These are phyloP conservation scores for Fagopyrum esculentum DNA, from an alignment of 148 eudicot genomes.

Conservation along the genomic window DNA sequence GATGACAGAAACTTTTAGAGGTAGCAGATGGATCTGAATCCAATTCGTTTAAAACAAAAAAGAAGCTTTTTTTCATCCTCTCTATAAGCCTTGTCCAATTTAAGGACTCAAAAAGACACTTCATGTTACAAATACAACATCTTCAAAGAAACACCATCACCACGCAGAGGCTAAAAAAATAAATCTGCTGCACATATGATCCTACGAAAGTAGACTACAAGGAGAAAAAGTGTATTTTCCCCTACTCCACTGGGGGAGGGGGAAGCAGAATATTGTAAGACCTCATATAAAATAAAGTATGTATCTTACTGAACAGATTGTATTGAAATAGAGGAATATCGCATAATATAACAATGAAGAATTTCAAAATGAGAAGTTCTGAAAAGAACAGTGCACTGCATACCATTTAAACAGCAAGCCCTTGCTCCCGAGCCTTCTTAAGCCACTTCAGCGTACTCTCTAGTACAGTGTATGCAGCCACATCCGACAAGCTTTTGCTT, in stretches of 20 bases:
- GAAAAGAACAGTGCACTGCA: not conserved
- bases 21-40: not conserved
- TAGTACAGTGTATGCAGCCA: slow-evolving; percentile 61
- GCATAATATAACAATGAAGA: not conserved
- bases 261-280: not conserved
- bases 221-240: not conserved
- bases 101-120: not conserved
- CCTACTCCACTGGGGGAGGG: no score
- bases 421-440: slow-evolving; percentile 77
- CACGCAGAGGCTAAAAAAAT: not conserved
- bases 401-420: slow-evolving; percentile 57
- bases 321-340: not conserved
- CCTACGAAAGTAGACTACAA: not conserved
- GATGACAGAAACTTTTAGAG: not conserved
- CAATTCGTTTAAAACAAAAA: not conserved
- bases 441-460: slow-evolving; percentile 82
- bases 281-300: not conserved
- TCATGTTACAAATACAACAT: not conserved
- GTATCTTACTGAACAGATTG: not conserved
- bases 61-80: not conserved
- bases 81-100: not conserved
- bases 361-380: not conserved
- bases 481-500: slow-evolving; percentile 69
- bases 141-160: not conserved
- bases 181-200: not conserved